phyloP scores from a whole-genome alignment of 495 filamentous ascomycete species.

The Aspergillus funiculosus region DNA sequence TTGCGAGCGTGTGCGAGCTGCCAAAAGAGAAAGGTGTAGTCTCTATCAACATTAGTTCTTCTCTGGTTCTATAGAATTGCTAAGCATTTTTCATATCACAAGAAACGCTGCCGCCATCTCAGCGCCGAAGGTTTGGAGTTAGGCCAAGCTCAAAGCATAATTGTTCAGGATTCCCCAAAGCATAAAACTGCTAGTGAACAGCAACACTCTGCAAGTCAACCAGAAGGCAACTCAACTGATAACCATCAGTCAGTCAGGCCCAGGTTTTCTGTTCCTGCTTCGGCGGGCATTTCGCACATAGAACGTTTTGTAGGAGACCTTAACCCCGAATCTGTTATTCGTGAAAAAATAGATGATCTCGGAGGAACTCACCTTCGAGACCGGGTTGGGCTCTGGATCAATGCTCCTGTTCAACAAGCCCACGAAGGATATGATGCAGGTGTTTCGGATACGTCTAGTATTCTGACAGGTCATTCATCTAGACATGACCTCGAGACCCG shows the following conservation, averaged over 20 bases:
- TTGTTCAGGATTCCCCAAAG: background rate
- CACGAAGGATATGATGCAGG: conserved; percentile 6
- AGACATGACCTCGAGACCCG: conserved; percentile 14
- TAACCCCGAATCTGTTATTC: conserved; percentile 45
- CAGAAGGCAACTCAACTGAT: too few species aligned
- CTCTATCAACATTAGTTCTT: background rate
- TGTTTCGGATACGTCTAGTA: background rate
- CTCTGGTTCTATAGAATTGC: background rate
- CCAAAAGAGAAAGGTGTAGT: conserved; percentile 33
- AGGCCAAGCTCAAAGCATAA: background rate
- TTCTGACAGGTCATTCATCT: conserved; percentile 7
- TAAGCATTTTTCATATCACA: conserved; percentile 5
- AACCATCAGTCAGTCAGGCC: too few species aligned
- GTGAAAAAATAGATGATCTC: conserved; percentile 29
- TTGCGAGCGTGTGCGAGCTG: conserved; percentile 32
- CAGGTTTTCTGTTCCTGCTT: conserved; percentile 7
- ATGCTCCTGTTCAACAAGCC: conserved; percentile 21
- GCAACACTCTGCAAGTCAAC: too few species aligned
- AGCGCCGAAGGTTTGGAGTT: conserved; percentile 4
- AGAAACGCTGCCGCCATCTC: conserved; percentile 38
- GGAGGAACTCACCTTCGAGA: conserved; percentile 30
- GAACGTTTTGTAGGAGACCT: conserved; percentile 45
- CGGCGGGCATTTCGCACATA: conserved; percentile 17
- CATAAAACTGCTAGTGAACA: too few species aligned
- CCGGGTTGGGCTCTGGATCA: conserved; percentile 44